Evolutionary conservation across 2,329 filamentous ascomycete species (phyloP), one percentile per base, ranked within the genome.

Genomic region (Microdochium nivale): DNA sequence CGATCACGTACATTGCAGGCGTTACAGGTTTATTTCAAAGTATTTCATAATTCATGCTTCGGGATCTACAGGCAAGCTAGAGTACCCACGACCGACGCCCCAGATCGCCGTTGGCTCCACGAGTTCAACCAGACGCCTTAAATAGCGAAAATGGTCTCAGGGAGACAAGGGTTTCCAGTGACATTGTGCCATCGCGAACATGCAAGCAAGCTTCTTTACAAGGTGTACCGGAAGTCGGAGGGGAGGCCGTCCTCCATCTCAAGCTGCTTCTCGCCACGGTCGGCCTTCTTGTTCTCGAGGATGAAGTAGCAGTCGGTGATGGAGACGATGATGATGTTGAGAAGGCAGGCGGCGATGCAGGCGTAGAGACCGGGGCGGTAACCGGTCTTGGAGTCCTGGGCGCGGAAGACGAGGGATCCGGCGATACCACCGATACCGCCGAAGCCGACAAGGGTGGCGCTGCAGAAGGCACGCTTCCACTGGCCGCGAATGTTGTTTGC

Each of bases 401-500:
- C 58, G 58, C 83, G 76, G 69, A 92, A 94, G 11, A 92, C 83
- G 52, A 89, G 72, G 58, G 80, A 81, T 25, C 87, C 87, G 1
- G 81, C 80, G 56, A 94, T 94, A 32, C 89, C 88, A 35, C 89
- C 89, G 25, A 95, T 73, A 2, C 87, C 88, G 8, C 88, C 88
- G 49, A 87, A 81, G 1, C 85, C 86, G 3, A 94, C 86, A 2
- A 92, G 77, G 0, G 84, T 86, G 2, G 88, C 87, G 53, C 82
- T 87, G 65, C 82, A 85, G 58, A 94, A 84, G 1, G 88, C 88
- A 48, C 90, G 81, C 72, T 92, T 95, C 88, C 88, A 95, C 70
- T 94, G 88, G 0, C 88, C 89, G 50, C 87, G 83, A 62, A 95
- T 86, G 68, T 95, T 95, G 70, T 92, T 94, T 43, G 88, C 87